Evolutionary conservation across 805 yeast species (phyloP).

Genomic region (Saccharomycopsis oosterbeekiorum): DNA sequence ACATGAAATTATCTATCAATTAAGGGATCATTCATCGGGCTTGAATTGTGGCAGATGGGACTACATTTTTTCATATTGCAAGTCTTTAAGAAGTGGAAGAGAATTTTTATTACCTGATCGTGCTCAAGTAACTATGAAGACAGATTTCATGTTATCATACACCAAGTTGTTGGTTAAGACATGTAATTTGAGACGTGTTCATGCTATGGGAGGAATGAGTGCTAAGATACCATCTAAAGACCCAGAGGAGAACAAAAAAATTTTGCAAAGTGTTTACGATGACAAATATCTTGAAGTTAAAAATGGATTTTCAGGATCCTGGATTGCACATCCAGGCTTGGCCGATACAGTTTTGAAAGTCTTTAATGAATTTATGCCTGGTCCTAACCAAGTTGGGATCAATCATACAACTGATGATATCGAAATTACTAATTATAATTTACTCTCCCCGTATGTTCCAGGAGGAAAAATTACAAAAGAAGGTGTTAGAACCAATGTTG

Average conservation of each 20-base stretch:
- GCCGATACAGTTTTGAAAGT: conserved; percentile 57
- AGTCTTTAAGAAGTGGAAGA: conserved; percentile 51
- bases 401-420: conserved; percentile 28
- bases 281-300: conserved; percentile 59
- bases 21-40: conserved; percentile 62
- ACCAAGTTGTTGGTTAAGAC: conserved; percentile 57
- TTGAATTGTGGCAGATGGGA: conserved; percentile 76
- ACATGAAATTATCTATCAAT: conserved; percentile 70
- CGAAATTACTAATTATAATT: conserved; percentile 45
- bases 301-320: conserved; percentile 67
- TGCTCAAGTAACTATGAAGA: conserved; percentile 56
- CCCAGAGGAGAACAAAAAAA: conserved; percentile 46
- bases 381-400: conserved; percentile 60
- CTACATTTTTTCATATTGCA: conserved; percentile 61
- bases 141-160: conserved; percentile 61
- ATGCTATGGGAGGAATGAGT: conserved; percentile 75
- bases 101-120: conserved; percentile 61
- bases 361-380: conserved; percentile 66
- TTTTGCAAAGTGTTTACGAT: conserved; percentile 57
- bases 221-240: conserved; percentile 72
- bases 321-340: conserved; percentile 72
- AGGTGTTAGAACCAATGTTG: conserved; percentile 54
- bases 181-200: conserved; percentile 63
- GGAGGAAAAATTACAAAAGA: conserved; percentile 53
- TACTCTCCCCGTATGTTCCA: conserved; percentile 51